Evolutionary conservation across 805 yeast species (phyloP), one percentile per base, ranked within the genome.

Genomic region (Yamadazyma olivae): DNA sequence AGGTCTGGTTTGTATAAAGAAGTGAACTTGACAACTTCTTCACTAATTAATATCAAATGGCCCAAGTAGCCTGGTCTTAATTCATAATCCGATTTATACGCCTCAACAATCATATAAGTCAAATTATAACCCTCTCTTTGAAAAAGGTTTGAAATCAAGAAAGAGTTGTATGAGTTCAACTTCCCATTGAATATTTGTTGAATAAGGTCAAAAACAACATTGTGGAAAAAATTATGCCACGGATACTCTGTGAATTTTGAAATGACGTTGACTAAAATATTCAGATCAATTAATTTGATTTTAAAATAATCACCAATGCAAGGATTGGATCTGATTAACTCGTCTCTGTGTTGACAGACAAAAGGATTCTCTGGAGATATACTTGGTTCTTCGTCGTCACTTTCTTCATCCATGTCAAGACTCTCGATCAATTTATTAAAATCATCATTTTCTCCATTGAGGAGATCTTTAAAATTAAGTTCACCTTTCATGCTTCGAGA

Each of bases 191-290:
- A 75, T 14, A 93, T 79, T 57, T 93, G 99, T 59, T 93, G 99
- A 21, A 93, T 83, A 43, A 93, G 78, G 61, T 93, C 99, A 69
- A 91, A 93, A 6, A 93, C 96, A 39, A 93, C 99, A 53, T 91
- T 93, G 60, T 93, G 99, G 69, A 93, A 75, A 54, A 93, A 93
- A 55, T 93, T 93, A 58, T 93, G 93, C 98, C 98, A 93, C 5
- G 98, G 96, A 59, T 81, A 88, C 42, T 74, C 67, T 59, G 90
- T 81, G 53, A 93, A 87, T 72, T 84, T 79, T 18, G 73, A 61
- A 17, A 89, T 62, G n/a, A 90, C 80, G 16, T 77, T 74, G 15
- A 77, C 64, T 21, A 90, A 70, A 40, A 88, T 78, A 23, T 74
- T 72, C 56, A 78, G 79, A 53, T 93, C 96, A 40, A 80, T 75